A percentile compares a stretch with the other conserved stretches of the same genome.
Evolutionary conservation across 1,139 yeast genomes (phyloP).

Genomic region (Hyphopichia khmerensis): DNA sequence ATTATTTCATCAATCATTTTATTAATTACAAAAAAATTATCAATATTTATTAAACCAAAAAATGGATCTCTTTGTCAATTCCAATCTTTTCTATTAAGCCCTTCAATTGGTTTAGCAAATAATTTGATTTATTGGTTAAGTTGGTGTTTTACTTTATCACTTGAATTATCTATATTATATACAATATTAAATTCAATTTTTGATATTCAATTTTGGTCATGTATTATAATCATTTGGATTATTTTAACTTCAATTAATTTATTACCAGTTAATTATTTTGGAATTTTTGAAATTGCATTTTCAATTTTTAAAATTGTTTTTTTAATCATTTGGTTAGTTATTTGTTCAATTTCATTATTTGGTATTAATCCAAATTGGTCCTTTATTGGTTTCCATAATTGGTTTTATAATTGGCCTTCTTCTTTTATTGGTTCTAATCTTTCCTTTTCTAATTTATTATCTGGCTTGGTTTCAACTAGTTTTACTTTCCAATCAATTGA

Average conservation of each 20-base stretch:
- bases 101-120: constrained; percentile 17
- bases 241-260: constrained; percentile 17
- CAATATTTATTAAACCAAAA: constrained; percentile 18
- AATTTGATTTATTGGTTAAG: constrained; percentile 25
- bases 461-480: constrained; percentile 28
- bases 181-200: not conserved
- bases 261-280: constrained; percentile 21
- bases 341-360: not conserved
- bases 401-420: constrained; percentile 1
- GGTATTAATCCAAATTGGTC: not conserved
- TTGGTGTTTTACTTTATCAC: constrained; percentile 25
- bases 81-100: constrained; percentile 17
- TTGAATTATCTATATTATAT: constrained; percentile 18
- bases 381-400: not conserved
- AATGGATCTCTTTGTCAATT: constrained; percentile 23
- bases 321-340: constrained; percentile 16
- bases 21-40: constrained; percentile 20
- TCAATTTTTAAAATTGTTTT: constrained; percentile 19
- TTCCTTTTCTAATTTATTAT: constrained; percentile 5
- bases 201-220: constrained; percentile 12
- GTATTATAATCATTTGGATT: constrained; percentile 14
- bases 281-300: constrained; percentile 20
- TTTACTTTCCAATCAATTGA: constrained; percentile 38
- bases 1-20: constrained; percentile 16
- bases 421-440: constrained; percentile 1